Evolutionary conservation across 2,329 filamentous ascomycete genomes (phyloP).

Genomic region (Penicillium janthinellum): DNA sequence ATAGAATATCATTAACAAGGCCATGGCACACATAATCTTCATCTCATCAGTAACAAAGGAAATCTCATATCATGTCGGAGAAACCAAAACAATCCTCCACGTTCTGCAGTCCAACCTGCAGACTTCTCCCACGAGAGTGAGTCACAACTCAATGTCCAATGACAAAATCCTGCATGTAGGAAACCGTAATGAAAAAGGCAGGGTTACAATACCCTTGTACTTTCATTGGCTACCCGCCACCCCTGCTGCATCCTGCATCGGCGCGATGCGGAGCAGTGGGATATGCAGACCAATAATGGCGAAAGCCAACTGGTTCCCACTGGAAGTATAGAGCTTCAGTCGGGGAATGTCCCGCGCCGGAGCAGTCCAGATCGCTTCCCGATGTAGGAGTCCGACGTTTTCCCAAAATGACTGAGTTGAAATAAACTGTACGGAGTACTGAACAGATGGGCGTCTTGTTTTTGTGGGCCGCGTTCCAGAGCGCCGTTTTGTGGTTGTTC

Average conservation of each 20-base stretch:
- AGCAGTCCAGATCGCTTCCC: constrained; percentile 12
- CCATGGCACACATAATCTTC: background rate
- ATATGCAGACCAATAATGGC: constrained; percentile 12
- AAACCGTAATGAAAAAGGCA: constrained; percentile 3
- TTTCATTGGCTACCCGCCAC: constrained; percentile 5
- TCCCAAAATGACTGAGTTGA: constrained; percentile 1
- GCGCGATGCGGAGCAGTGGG: background rate
- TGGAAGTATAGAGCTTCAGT: constrained; percentile 14
- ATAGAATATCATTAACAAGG: constrained; percentile 1
- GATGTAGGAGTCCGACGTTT: constrained; percentile 15
- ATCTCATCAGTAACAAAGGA: constrained; percentile 5
- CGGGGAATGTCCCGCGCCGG: constrained; percentile 8
- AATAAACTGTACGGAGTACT: background rate
- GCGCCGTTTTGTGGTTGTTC: constrained; percentile 2
- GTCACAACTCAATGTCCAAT: constrained; percentile 12
- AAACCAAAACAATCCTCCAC: background rate
- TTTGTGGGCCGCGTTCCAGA: constrained; percentile 2
- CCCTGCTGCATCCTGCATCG: background rate
- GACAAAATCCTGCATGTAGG: constrained; percentile 2
- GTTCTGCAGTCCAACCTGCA: background rate
- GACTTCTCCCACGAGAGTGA: constrained; percentile 9
- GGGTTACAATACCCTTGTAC: background rate
- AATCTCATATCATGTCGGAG: background rate
- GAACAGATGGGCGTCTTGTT: constrained; percentile 5
- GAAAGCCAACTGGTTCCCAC: constrained; percentile 1